Base-by-base conservation (phyloP, 2,329 filamentous ascomycete genomes). In the Emydomyces testavorans region DNA sequence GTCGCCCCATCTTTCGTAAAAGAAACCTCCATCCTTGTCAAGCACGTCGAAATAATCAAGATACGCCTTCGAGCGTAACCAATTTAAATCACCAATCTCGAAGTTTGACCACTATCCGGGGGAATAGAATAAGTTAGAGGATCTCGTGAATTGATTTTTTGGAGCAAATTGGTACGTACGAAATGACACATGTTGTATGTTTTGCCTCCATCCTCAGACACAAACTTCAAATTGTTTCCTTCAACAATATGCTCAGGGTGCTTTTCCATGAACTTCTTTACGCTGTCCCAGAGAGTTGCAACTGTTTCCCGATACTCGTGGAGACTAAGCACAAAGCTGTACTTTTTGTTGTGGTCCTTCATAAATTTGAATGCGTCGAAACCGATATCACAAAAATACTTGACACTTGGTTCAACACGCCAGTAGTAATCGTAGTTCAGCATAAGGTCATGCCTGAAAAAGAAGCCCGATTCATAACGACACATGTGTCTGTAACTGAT, bases 21-120 rank as follows among this genome's bases (percentile, higher is more conserved):
- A 96, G 77, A 98, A 98, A 53, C 92, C 92, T 54, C 92, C 92
- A 46, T 94, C 88, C 57, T 78, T 72, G 67, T 98, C 92, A 24
- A 98, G 79, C 4, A 80, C 77, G 43, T 89, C 79, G 61, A 98
- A 98, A 71, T 80, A 98, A 68, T 96, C 90, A 37, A 82, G 70
- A 69, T 98, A 98, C 18, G 85, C 77, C 64, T 89, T 74, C 55
- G 86, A 92, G 55, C 92, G 83, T 47, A 98, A 78, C 88, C 92
- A 98, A 60, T 93, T 78, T 32, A 98, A 76, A 68, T 83, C 93
- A 55, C 90, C 92, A 57, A 98, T 83, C 67, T 98, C 92, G 58
- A 98, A 98, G 74, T 98, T 98, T 62, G 90, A 96, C 92, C 92
- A 98, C 85, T 90, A 51, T n/a, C n/a, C n/a, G n/a, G n/a, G n/a